Evolutionary conservation across 257 asterid species (phyloP).

Genomic region (Echites panduratus): DNA sequence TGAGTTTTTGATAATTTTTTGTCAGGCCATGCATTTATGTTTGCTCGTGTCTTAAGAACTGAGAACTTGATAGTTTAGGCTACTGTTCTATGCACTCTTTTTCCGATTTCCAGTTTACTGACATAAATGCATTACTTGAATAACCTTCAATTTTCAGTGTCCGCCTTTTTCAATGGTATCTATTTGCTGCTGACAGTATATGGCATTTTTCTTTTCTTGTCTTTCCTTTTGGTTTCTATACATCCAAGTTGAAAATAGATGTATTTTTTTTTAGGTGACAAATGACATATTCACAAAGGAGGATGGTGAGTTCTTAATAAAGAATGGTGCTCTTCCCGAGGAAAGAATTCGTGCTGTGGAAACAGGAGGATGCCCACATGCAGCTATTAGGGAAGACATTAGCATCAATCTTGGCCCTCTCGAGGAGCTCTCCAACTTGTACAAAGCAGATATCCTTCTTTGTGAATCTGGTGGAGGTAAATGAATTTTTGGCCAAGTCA

Average conservation of each 20-base stretch:
- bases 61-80: not conserved
- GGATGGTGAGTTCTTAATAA: conserved; percentile 89
- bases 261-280: conserved; percentile 50
- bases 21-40: not conserved
- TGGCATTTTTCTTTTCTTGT: not conserved
- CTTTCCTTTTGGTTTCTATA: not conserved
- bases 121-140: not conserved
- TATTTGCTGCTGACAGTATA: not conserved
- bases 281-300: conserved; percentile 96
- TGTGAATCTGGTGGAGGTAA: conserved; percentile 98
- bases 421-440: conserved; percentile 89
- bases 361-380: conserved; percentile 98
- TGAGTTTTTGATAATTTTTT: not conserved
- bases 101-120: not conserved
- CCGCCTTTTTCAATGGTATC: not conserved
- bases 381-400: conserved; percentile 92
- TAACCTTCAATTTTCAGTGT: not conserved
- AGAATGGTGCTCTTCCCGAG: conserved; percentile 92
- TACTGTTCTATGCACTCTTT: not conserved
- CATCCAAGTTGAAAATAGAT: not conserved
- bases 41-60: not conserved
- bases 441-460: conserved; percentile 81
- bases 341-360: conserved; percentile 96
- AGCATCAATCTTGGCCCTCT: conserved; percentile 93
- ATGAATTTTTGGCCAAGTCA: not conserved